phyloP scores from a whole-genome alignment of 1,284 basidiomycete species.

The Irpex lacteus region DNA sequence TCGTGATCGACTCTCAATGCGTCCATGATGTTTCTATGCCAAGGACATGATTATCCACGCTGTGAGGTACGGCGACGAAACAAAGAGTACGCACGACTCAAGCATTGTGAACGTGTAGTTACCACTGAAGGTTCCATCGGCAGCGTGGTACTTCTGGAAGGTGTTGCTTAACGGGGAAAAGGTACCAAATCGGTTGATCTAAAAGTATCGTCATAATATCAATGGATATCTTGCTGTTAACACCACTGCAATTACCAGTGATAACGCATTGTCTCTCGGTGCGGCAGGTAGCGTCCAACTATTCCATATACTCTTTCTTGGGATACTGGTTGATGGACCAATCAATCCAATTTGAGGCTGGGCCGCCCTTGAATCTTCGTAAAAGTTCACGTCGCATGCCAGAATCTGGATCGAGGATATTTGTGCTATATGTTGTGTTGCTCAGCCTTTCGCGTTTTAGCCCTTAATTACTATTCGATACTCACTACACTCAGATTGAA shows the following conservation, averaged over 20 bases:
- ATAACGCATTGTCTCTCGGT: not conserved
- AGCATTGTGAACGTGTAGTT: conserved; percentile 2
- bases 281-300: not conserved
- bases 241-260: not conserved
- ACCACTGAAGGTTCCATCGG: not conserved
- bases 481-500: conserved; percentile 1
- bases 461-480: not conserved
- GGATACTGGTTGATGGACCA: not conserved
- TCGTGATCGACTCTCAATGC: not conserved
- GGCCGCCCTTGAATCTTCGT: not conserved
- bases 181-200: not conserved
- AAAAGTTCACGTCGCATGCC: not conserved
- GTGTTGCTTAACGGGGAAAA: not conserved
- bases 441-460: too few relatives aligned
- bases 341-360: not conserved
- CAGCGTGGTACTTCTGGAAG: not conserved
- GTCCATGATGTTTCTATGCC: conserved; percentile 1
- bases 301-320: not conserved
- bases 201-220: too few relatives aligned
- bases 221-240: not conserved
- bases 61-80: not conserved
- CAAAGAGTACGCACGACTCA: not conserved
- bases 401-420: not conserved
- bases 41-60: not conserved
- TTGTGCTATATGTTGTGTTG: not conserved